Evolutionary conservation across 257 asterid species (phyloP).

Genomic region (Solanum ossicruentum): DNA sequence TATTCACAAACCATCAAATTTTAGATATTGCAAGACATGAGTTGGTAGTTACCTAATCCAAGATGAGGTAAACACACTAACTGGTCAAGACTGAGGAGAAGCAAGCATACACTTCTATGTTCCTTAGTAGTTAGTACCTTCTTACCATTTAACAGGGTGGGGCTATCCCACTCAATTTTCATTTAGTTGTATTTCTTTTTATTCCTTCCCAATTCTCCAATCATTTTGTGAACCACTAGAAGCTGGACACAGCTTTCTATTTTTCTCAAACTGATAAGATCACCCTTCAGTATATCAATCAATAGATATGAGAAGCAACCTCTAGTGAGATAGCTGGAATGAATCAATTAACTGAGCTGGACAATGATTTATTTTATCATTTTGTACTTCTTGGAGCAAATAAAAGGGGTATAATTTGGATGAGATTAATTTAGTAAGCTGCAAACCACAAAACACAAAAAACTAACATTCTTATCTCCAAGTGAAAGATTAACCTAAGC

Average conservation of each 20-base stretch:
- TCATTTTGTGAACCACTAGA: neutral
- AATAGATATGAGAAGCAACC: neutral
- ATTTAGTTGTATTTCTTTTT: neutral
- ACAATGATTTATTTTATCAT: neutral
- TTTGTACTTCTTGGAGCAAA: neutral
- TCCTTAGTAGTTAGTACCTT: neutral
- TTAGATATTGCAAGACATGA: neutral
- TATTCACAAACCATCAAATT: neutral
- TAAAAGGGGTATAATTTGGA: neutral
- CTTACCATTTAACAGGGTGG: neutral
- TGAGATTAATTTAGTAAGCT: neutral
- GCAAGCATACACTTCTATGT: neutral
- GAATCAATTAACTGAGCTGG: neutral
- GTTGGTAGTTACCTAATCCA: neutral
- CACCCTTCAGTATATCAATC: neutral
- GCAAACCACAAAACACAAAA: neutral
- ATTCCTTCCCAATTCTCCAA: neutral
- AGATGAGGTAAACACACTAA: neutral
- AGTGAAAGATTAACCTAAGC: neutral
- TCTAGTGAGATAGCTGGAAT: neutral
- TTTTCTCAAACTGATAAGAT: neutral
- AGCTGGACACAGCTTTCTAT: neutral
- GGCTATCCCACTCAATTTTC: neutral
- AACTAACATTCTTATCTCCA: neutral
- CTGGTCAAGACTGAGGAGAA: neutral